phyloP scores from a whole-genome alignment of 2,329 filamentous ascomycete species.

The Fusarium sp. region DNA sequence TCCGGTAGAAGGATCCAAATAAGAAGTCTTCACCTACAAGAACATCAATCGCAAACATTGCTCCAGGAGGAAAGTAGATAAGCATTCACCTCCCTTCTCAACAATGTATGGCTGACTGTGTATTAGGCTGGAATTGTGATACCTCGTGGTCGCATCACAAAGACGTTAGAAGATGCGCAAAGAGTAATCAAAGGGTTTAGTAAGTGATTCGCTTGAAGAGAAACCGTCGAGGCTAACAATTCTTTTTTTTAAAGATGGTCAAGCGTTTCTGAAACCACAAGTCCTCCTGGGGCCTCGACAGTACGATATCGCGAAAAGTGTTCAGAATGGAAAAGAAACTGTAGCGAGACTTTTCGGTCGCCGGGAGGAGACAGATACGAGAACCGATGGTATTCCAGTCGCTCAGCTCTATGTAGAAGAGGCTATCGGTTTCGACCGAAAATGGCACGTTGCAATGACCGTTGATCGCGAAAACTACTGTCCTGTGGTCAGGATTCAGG shows the following conservation, averaged over 20 bases:
- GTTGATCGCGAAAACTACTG: slow-evolving; percentile 60
- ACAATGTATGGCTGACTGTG: background rate
- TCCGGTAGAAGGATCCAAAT: background rate
- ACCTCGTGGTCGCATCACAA: slow-evolving; percentile 44
- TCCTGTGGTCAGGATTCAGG: slow-evolving; percentile 56
- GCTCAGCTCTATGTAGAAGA: slow-evolving; percentile 58
- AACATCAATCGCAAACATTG: slow-evolving; percentile 29
- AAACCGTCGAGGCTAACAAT: background rate
- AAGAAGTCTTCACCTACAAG: slow-evolving; percentile 24
- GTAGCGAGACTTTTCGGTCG: slow-evolving; percentile 28
- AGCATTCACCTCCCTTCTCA: no score
- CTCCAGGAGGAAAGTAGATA: background rate
- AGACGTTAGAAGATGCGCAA: slow-evolving; percentile 41
- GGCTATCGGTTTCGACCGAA: slow-evolving; percentile 47
- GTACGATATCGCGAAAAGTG: background rate
- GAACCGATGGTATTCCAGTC: slow-evolving; percentile 1
- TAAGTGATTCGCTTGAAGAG: background rate
- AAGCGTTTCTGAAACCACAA: slow-evolving; percentile 50
- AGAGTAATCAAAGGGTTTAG: slow-evolving; percentile 46
- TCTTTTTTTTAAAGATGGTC: slow-evolving; percentile 29
- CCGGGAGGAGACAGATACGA: slow-evolving; percentile 1
- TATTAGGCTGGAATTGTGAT: slow-evolving; percentile 49
- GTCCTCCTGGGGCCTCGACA: background rate
- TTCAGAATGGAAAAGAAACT: background rate
- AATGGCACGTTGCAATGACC: slow-evolving; percentile 60